Percentiles rank a stretch among this genome's conserved stretches.
Evolutionary conservation across 2,329 filamentous ascomycete genomes (phyloP).

Genomic region (Fusarium sororula): DNA sequence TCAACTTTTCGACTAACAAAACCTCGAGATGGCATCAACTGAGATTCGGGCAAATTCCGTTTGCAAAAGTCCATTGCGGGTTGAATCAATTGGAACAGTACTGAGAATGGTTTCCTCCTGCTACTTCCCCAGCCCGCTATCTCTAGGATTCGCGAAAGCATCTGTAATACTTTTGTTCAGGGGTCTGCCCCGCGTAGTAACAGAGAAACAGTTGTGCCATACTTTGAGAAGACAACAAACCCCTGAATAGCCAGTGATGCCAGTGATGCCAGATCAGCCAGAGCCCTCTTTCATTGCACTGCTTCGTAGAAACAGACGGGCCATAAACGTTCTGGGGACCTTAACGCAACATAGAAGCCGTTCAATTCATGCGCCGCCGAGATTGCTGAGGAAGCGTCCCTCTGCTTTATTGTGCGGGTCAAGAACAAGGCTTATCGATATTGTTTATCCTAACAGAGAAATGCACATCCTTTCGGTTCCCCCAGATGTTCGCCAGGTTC

Average conservation of each 20-base stretch:
- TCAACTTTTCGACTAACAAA: neutral
- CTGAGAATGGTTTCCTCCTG: neutral
- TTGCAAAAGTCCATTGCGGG: neutral
- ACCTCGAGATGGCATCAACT: neutral
- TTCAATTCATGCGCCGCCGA: neutral
- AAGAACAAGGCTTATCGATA: slow-evolving; percentile 9
- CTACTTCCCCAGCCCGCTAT: neutral
- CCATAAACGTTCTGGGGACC: neutral
- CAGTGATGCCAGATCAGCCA: neutral
- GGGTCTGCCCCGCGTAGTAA: neutral
- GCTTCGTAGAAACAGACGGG: neutral
- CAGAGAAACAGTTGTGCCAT: neutral
- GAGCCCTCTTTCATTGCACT: neutral
- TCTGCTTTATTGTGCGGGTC: neutral
- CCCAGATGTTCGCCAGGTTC: slow-evolving; percentile 15
- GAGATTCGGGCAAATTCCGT: slow-evolving; percentile 34
- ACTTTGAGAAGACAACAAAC: neutral
- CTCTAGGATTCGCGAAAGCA: neutral
- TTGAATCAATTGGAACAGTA: neutral
- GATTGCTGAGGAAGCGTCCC: neutral
- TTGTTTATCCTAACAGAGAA: neutral
- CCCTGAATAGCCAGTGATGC: neutral
- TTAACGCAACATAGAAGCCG: neutral
- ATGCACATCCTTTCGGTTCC: neutral
- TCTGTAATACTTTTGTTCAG: neutral